Evolutionary conservation across 2,329 filamentous ascomycete species (phyloP), one percentile per base, ranked within the genome.

Genomic region (Colletotrichum kahawae): DNA sequence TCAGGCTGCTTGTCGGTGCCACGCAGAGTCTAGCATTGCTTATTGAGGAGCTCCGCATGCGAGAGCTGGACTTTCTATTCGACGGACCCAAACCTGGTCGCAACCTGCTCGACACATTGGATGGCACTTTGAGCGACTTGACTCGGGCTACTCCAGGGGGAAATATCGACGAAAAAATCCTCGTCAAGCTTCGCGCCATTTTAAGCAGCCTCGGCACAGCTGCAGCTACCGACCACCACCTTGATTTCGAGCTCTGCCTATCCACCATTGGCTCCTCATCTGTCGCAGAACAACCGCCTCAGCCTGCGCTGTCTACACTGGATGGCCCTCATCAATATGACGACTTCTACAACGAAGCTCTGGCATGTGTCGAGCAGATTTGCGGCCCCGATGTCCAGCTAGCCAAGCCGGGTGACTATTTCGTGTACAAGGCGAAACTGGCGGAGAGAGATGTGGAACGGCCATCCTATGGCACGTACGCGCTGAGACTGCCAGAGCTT

Each of bases 401-500:
- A 21, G 38, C 24, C 18, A 60, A 60, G 18, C n/a, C 67, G 1
- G 33, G 33, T 21, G 34, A 60, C 27, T 69, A 33, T 21, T 57
- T 57, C 18, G 56, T 31, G 9, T 60, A 76, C 24, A 27, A 36
- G 34, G 24, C 24, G 5, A 24, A 63, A 14, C 33, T 67, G 18
- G 43, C 29, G 5, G 14, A 65, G 54, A 68, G 75, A 27, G 54
- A 67, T 10, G 18, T 36, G 7, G 38, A 21, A 4, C 43, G 62
- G 54, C 75, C 68, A 29, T 33, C 24, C 21, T 77, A 76, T 48
- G 36, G 48, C 43, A 29, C 5, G 7, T 34, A 48, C 38, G 73
- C 73, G 9, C 59, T 56, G 13, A 18, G n/a, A 63, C 77, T 84
- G 81, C 80, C 80, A 7, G 29, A 71, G 2, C 77, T 81, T 31